A percentile compares a stretch with the other conserved stretches of the same genome.
Evolutionary conservation across 2,329 filamentous ascomycete species (phyloP).

Genomic region (Torrubiella hemipterigena): DNA sequence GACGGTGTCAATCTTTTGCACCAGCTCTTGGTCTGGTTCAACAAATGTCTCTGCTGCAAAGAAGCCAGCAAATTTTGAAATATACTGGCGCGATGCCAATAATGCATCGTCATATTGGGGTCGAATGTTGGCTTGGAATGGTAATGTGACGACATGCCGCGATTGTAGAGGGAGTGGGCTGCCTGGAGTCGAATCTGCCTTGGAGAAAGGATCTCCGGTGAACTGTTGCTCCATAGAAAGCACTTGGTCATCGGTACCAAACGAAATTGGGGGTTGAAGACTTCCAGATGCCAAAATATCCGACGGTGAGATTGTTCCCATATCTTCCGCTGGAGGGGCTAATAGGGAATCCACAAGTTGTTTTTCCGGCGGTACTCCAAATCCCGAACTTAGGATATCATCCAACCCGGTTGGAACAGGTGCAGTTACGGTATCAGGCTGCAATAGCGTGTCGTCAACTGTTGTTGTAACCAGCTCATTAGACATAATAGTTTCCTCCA

Average conservation of each 20-base stretch:
- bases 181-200: constrained; percentile 8
- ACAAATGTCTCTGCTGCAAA: constrained; percentile 27
- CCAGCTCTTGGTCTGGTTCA: constrained; percentile 25
- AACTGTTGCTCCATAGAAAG: too few relatives aligned
- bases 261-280: too few relatives aligned
- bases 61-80: constrained; percentile 30
- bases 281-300: constrained; percentile 6
- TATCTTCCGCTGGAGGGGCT: constrained; percentile 1
- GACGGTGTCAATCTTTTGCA: constrained; percentile 36
- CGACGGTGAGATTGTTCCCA: constrained; percentile 6
- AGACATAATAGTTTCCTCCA: too few relatives aligned
- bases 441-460: too few relatives aligned
- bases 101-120: constrained; percentile 40
- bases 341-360: constrained; percentile 1
- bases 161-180: constrained; percentile 4
- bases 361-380: background rate
- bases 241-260: too few relatives aligned
- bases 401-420: too few relatives aligned
- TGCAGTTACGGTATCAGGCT: too few relatives aligned
- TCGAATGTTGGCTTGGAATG: constrained; percentile 40
- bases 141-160: constrained; percentile 43
- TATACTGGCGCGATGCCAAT: constrained; percentile 25
- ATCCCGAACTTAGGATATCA: too few relatives aligned
- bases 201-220: too few relatives aligned
- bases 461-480: too few relatives aligned